Evolutionary conservation across 1,139 yeast genomes (phyloP), one percentile per base, ranked within the genome.

Genomic region (Debaryomyces psychrophilus): DNA sequence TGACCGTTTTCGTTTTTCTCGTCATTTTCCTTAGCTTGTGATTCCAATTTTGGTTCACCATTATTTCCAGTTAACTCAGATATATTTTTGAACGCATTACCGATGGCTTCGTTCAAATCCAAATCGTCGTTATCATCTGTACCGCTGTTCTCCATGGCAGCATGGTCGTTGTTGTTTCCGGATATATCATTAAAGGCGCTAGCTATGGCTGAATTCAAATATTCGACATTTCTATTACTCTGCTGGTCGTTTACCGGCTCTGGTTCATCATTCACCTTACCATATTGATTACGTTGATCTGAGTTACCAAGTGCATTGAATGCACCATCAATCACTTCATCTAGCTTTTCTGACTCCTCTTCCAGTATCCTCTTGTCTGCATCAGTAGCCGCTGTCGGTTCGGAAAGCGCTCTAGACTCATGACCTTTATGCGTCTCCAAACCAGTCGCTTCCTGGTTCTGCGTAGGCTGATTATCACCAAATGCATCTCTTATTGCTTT

Each of bases 71-170:
- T 31, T 9, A 41, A 27, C 12, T 33, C 46, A 9, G 31, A 18
- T 17, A 58, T 47, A 35, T 49, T 52, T 8, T 52, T 56, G 45
- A 62, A 60, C 2, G 68, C 67, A 44, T 59, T 53, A 2, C 65
- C 67, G 12, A 64, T 64, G 7, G 65, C 67, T 31, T 57, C 62
- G 22, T 61, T 58, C 9, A 63, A 46, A 22, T 55, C 58, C 23
- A 46, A 35, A 12, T 55, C 60, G 14, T 53, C 57, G 5, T 44
- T 49, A 8, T 37, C 37, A 14, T 37, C 41, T 15, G 29, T 33
- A 27, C 39, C 31, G n/a, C 35, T 35, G n/a, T 36, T 34, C 27
- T 43, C 39, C 5, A 26, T 44, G 27, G 28, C 14, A 12, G 12
- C 14, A 23, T 37, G 31, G 9, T 8, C 15, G 8, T 31, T 18